These are phyloP conservation scores for Claviceps lovelessii DNA, from an alignment of 2,329 filamentous ascomycete species.

Conservation along the genomic window DNA sequence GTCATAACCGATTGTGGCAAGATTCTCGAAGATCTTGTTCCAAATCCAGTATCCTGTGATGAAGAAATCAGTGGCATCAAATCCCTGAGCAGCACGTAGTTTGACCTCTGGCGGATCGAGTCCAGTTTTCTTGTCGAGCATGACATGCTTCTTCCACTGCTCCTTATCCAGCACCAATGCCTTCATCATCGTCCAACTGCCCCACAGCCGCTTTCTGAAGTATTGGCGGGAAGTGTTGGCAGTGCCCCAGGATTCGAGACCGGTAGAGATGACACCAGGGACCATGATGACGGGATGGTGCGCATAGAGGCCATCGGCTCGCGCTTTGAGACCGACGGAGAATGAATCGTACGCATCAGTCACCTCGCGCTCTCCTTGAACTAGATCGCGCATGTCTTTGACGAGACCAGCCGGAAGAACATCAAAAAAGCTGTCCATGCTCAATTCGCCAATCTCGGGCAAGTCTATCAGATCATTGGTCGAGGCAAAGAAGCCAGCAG, in stretches of 20 bases:
- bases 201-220: constrained; percentile 90
- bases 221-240: constrained; percentile 72
- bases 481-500: constrained; percentile 78
- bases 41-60: constrained; percentile 92
- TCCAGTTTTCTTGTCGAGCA: constrained; percentile 85
- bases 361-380: constrained; percentile 70
- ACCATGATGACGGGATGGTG: constrained; percentile 93
- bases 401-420: constrained; percentile 76
- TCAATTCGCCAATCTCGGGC: constrained; percentile 54
- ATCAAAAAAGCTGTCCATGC: constrained; percentile 75
- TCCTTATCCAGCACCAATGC: constrained; percentile 88
- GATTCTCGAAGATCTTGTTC: constrained; percentile 96
- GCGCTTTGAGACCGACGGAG: constrained; percentile 71
- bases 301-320: constrained; percentile 64
- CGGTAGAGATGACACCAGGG: constrained; percentile 92
- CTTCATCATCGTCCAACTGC: constrained; percentile 98
- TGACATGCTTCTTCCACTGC: constrained; percentile 88
- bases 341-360: constrained; percentile 89
- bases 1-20: constrained; percentile 92
- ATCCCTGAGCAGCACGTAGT: constrained; percentile 83
- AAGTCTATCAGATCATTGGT: constrained; percentile 82
- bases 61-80: constrained; percentile 95
- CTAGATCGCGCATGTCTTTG: constrained; percentile 70
- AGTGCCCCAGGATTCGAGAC: constrained; percentile 92
- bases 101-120: constrained; percentile 85